Base-by-base conservation (phyloP, 345 rosid species). In the Aethionema arabicum region DNA sequence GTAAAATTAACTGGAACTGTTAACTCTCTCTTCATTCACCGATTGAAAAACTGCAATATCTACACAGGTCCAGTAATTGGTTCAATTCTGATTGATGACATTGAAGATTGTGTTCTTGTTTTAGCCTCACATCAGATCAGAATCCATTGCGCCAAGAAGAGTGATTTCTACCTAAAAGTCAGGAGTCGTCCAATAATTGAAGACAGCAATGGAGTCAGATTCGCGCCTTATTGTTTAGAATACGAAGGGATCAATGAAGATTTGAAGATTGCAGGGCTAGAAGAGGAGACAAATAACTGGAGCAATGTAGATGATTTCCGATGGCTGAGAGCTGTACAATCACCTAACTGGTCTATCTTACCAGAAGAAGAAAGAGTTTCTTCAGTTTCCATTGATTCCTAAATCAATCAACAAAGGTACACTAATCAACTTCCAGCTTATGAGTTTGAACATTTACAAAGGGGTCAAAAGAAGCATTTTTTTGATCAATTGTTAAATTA, bases 121-220 rank as follows among this genome's bases (percentile, higher is more conserved):
- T 52, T 87, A 70, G 91, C 93, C 2, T 85, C 98, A 9, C 98
- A 89, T 81, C 95, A 89, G 83, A 87, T 89, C 27, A 68, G 96
- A 68, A 79, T 92, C 48, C 98, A 91, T 75, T 58, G 56, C 35
- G 93, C 86, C 0, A 83, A 43, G 44, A 67, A 50, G 16, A 68
- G 86, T 61, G 88, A 84, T 73, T 92, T 92, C 64, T 89, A 86
- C 76, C 32, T 89, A 70, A 79, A 95, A 64, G 91, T 81, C 55
- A 85, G 95, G 75, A 92, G 96, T 50, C 77, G 91, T 70, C 98
- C 95, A 3, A 85, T 91, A 38, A 70, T 86, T n/a, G 96, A 88
- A 80, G 95, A 91, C 51, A 75, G 92, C 52, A 52, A 60, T 1
- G 82, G 74, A 10, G 82, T 82, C 38, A 81, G 89, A 32, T 89